Conservation (phyloP, 331 rosid genomes). For the Erythrophleum ivorense region DNA sequence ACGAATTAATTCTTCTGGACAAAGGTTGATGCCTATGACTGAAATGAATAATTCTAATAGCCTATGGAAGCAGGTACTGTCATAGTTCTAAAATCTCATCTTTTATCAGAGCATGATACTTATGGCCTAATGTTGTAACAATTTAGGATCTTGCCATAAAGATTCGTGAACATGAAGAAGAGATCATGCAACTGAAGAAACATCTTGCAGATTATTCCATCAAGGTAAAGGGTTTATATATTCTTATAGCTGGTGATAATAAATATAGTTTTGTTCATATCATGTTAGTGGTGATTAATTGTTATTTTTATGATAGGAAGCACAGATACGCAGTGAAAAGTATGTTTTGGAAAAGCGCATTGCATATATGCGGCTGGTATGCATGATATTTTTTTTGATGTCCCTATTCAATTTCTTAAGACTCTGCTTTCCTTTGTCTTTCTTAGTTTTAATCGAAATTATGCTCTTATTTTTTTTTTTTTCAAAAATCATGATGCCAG, state of each 20-base stretch:
- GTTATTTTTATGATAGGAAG: conserved; percentile 62
- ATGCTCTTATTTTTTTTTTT: conserved; percentile 18
- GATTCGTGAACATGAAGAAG: conserved; percentile 84
- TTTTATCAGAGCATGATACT: conserved; percentile 29
- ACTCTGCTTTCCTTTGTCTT: conserved; percentile 19
- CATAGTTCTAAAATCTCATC: conserved; percentile 32
- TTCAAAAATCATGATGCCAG: conserved; percentile 46
- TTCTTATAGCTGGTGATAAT: conserved; percentile 33
- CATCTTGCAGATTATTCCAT: conserved; percentile 89
- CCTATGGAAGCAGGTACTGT: conserved; percentile 83
- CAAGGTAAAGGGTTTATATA: conserved; percentile 60
- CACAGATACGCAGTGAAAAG: conserved; percentile 86
- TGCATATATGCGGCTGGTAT: conserved; percentile 97
- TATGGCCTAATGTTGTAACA: conserved; percentile 41
- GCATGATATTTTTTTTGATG: conserved; percentile 36
- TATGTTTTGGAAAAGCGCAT: conserved; percentile 93
- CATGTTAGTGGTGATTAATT: conserved; percentile 32
- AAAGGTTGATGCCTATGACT: conserved; percentile 68
- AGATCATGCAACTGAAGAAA: conserved; percentile 78
- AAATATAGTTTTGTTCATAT: conserved; percentile 23
- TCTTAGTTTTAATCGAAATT: conserved; percentile 39
- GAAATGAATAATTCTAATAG: conserved; percentile 62
- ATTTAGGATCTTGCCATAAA: conserved; percentile 70
- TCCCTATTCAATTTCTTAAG: conserved; percentile 25
- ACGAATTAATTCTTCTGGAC: conserved; percentile 57